Base-by-base conservation (phyloP, 176 grass and related monocot genomes). In the Puccinellia tenuiflora region DNA sequence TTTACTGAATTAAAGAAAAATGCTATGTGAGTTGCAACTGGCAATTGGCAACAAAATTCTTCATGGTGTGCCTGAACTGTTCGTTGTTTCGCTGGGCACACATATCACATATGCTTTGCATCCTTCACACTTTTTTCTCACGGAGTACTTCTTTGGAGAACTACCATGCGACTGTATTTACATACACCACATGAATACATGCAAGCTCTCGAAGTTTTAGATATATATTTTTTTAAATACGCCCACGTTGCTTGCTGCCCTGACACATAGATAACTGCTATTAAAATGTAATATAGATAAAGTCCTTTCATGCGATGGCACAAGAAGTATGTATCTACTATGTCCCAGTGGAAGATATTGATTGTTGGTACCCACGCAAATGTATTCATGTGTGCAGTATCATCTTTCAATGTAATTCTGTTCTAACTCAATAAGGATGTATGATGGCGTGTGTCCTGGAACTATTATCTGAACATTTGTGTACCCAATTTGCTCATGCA, bases 401-500 rank as follows among this genome's bases (percentile, higher is more conserved):
- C n/a, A n/a, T 69, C 26, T 85, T 77, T 43, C 18, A 68, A 35
- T 78, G 47, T 79, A 71, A 33, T 69, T 78, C 17, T 81, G 26
- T 81, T 57, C 20, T 25, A 66, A 17, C 73, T 69, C 9, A 61
- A 37, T 33, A 22, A 72, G 3, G 6, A 37, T 80, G 53, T 3
- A 20, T 64, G 64, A 13, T 63, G 29, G 5, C 3, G 0, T 57
- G 64, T 42, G 5, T 1, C 54, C 5, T 73, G 21, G 55, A 76
- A 45, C 6, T n/a, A 35, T 65, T 79, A 64, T 52, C 69, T 91
- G 50, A 63, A 84, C 48, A 12, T 21, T 25, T 3, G 4, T 0
- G 12, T 81, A 9, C 4, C 12, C 21, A 18, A 31, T 77, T 63
- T 75, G 70, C 18, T 72, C 45, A 31, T 33, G 77, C 92, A 97